Percentiles rank a stretch among this genome's conserved stretches.
Conservation (phyloP, 129 eudicot genomes). For the Tagetes erecta region DNA sequence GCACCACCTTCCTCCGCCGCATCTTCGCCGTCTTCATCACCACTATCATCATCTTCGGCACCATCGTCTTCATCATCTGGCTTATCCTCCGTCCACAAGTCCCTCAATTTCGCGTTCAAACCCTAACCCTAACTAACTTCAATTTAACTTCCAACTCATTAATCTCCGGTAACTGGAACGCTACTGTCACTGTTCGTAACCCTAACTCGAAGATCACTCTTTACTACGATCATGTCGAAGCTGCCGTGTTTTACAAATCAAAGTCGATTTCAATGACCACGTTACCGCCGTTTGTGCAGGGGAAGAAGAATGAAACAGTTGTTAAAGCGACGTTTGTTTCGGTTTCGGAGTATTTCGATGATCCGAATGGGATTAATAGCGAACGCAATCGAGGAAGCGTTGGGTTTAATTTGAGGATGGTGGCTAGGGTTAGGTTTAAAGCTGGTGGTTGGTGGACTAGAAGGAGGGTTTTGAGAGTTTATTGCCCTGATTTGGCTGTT, state of each 20-base stretch:
- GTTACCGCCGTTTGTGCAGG: constrained; percentile 66
- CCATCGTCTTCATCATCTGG: constrained; percentile 66
- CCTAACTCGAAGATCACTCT: constrained; percentile 79
- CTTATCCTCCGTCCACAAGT: constrained; percentile 79
- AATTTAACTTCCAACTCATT: constrained; percentile 33
- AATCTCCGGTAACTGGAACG: constrained; percentile 54
- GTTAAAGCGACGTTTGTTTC: constrained; percentile 54
- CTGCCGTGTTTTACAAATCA: constrained; percentile 39
- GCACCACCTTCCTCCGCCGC: constrained; percentile 76
- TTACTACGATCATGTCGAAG: constrained; percentile 51
- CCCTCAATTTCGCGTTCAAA: constrained; percentile 63
- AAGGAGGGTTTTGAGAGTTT: constrained; percentile 56
- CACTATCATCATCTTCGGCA: constrained; percentile 57
- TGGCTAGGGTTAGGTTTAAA: constrained; percentile 61
- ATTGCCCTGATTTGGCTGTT: constrained; percentile 50
- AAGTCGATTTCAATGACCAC: constrained; percentile 37
- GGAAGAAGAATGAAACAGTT: constrained; percentile 46
- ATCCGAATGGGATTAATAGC: constrained; percentile 31
- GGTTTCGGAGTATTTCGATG: constrained; percentile 38
- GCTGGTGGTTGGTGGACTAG: constrained; percentile 80
- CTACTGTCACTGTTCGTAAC: constrained; percentile 51
- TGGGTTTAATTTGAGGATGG: constrained; percentile 50
- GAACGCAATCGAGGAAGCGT: constrained; percentile 52
- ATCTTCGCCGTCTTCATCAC: constrained; percentile 54
- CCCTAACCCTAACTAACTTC: constrained; percentile 53